Base-by-base conservation (phyloP, 768 basidiomycete species). In the Sarcodon sp. region DNA sequence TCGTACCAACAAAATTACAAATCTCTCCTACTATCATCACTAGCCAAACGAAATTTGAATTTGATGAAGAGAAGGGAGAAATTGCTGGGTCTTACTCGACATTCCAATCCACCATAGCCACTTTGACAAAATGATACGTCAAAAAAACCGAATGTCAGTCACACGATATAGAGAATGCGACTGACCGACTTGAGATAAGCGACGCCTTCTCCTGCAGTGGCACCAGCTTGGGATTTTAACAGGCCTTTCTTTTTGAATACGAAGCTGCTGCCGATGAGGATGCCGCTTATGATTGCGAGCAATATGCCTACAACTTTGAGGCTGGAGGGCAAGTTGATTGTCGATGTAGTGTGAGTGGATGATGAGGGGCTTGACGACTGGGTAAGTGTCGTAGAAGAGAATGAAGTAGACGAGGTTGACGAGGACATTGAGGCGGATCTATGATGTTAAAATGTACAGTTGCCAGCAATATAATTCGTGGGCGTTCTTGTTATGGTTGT, bases 191-290 rank as follows among this genome's bases (percentile, higher is more conserved):
- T 97, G 60, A 98, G 78, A 69, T 98, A 99, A 10, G 77, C 89
- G 50, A 94, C 90, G 32, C 94, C 93, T 60, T 88, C 85, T 48
- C 87, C 87, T 3, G 82, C 76, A 36, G 66, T 63, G 50, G 84
- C 81, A 54, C 87, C 90, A 51, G 85, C 83, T 69, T 87, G 86
- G 61, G 82, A 79, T 63, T 79, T 73, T 47, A 90, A 61, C 15
- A 90, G 69, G 7, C 87, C 94, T 60, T 90, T 96, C 76, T 99
- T 99, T 79, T 99, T 99, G 70, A 99, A 84, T 2, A 98, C 93
- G 64, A 97, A 98, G 56, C 82, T 85, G 36, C 77, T 76, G 4
- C 94, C 96, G 51, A 98, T 99, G 51, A 99, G 77, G 31, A 91
- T 37, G 7, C 94, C 96, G 58, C 85, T 89, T 35, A 61, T 56